phyloP scores from a whole-genome alignment of 2,329 filamentous ascomycete genomes.

The Didymella glomerata region DNA sequence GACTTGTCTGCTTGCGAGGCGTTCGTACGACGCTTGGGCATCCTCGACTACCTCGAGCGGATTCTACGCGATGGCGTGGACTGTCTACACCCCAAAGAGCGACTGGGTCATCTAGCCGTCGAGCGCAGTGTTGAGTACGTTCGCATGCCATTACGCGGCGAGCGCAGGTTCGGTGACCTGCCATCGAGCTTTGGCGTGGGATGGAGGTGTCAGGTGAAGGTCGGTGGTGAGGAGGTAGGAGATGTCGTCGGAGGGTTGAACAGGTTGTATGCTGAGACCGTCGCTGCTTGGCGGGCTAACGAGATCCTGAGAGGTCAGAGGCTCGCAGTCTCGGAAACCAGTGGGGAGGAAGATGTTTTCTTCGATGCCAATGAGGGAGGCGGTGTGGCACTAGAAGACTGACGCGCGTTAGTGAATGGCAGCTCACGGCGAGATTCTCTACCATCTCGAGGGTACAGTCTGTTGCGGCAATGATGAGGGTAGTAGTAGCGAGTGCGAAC shows the following conservation, averaged over 20 bases:
- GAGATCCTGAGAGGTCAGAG: conserved; percentile 31
- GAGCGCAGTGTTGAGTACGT: conserved; percentile 64
- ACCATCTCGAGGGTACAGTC: not conserved
- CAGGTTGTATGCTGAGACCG: conserved; percentile 51
- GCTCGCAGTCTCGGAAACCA: conserved; percentile 8
- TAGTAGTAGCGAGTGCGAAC: not conserved
- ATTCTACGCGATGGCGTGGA: conserved; percentile 59
- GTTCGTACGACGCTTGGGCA: conserved; percentile 70
- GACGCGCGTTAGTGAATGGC: not conserved
- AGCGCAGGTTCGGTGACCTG: not conserved
- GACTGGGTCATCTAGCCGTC: conserved; percentile 68
- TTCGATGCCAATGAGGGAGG: conserved; percentile 10
- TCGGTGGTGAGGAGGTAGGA: conserved; percentile 47
- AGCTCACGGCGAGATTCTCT: not conserved
- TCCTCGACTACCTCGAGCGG: conserved; percentile 69
- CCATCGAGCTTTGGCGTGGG: conserved; percentile 13
- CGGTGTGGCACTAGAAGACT: conserved; percentile 2
- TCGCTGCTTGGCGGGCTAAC: conserved; percentile 48
- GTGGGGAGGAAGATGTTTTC: conserved; percentile 23
- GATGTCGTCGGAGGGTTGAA: conserved; percentile 44
- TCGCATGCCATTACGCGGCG: conserved; percentile 19
- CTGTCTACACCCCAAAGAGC: conserved; percentile 74
- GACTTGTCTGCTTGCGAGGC: conserved; percentile 58
- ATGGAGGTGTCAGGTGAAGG: conserved; percentile 47
- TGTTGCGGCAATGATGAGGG: not conserved